phyloP scores from a whole-genome alignment of 768 basidiomycete genomes.

The Pulveroboletus sp. region DNA sequence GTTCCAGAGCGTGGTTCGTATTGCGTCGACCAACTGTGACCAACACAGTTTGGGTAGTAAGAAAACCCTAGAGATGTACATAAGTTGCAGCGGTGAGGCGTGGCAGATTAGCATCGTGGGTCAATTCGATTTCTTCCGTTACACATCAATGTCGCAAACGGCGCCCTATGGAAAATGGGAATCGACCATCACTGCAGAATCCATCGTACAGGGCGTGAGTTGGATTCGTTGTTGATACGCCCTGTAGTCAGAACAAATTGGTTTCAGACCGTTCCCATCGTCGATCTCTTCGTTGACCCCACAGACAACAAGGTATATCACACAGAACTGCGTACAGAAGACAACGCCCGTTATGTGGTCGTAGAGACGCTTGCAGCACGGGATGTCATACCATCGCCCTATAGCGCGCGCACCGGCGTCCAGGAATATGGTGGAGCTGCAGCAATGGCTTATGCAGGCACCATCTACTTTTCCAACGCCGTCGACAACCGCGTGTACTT shows the following conservation, averaged over 20 bases:
- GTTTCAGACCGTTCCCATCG: constrained; percentile 28
- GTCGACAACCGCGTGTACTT: constrained; percentile 53
- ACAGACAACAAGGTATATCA: constrained; percentile 46
- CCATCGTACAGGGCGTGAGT: constrained; percentile 46
- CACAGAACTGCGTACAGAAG: constrained; percentile 57
- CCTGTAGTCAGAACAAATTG: neutral
- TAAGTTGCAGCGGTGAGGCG: no score
- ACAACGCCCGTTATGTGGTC: constrained; percentile 54
- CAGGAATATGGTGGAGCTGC: constrained; percentile 74
- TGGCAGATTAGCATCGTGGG: no score
- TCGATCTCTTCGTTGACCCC: constrained; percentile 54
- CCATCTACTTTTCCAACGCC: constrained; percentile 59
- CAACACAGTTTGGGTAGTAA: no score
- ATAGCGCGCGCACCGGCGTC: constrained; percentile 56
- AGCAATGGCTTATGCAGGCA: constrained; percentile 48
- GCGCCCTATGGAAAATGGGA: constrained; percentile 66
- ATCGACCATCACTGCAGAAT: constrained; percentile 53
- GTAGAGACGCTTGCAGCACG: constrained; percentile 44
- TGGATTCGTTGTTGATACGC: constrained; percentile 6
- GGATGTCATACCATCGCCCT: constrained; percentile 54
- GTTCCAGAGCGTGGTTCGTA: no score
- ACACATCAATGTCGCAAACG: constrained; percentile 13
- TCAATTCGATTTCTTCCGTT: neutral
- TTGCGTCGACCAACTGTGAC: no score
- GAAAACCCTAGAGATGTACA: no score